Percentiles rank a stretch among this genome's conserved stretches.
Conservation (phyloP, 179 eudicot species). For the Patellifolia procumbens region DNA sequence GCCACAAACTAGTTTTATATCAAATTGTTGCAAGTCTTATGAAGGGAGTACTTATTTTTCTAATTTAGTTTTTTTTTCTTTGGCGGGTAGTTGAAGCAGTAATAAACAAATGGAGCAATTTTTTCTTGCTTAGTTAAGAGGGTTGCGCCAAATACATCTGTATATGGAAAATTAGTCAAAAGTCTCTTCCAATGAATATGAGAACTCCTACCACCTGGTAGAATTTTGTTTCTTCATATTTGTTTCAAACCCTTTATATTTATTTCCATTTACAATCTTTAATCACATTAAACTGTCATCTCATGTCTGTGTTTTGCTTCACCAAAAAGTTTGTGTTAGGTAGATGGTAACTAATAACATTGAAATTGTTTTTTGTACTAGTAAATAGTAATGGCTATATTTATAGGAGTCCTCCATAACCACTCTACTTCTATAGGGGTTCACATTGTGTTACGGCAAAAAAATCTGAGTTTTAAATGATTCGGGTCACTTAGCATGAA, state of each 20-base stretch:
- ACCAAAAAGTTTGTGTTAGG: conserved; percentile 17
- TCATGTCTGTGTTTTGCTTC: not conserved
- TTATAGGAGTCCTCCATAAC: not conserved
- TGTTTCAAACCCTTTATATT: too few species aligned
- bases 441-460: too few species aligned
- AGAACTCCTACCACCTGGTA: not conserved
- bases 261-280: not conserved
- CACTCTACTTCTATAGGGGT: not conserved
- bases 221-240: not conserved
- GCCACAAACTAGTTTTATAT: too few species aligned
- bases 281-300: not conserved
- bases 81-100: not conserved
- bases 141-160: conserved; percentile 28
- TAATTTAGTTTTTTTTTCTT: not conserved
- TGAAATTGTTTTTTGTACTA: not conserved
- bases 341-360: conserved; percentile 3
- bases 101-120: not conserved
- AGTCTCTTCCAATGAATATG: not conserved
- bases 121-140: conserved; percentile 13
- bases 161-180: conserved; percentile 22
- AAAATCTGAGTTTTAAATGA: too few species aligned
- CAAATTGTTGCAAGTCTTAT: too few species aligned
- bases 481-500: too few species aligned
- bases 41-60: not conserved
- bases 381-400: too few species aligned